Evolutionary conservation across 2,329 filamentous ascomycete genomes (phyloP), one percentile per base, ranked within the genome.

Genomic region (Hymenoscyphus repandus): DNA sequence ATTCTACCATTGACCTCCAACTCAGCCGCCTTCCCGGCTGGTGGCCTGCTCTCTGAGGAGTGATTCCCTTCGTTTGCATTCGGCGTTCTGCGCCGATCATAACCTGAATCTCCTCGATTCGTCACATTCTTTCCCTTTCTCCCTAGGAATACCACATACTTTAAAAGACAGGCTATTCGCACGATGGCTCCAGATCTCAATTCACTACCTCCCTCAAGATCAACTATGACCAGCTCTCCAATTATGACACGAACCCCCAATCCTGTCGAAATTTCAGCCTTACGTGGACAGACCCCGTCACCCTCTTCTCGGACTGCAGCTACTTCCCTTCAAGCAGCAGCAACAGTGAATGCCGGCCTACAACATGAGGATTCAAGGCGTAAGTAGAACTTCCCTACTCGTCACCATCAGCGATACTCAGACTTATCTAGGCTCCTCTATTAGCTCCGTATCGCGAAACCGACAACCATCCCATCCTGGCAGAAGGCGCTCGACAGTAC

Each of bases 261-360:
- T 53, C 64, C 66, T 6, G 48, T 47, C 12, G 63, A 62, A 11
- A 45, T 52, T 41, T 52, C 58, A 43, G 61, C 58, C 49, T 47
- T 65, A 31, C 66, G 66, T 36, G 66, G 70, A 58, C 73, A 78
- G 53, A 80, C 79, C 20, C 77, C 81, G 22, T 79, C 80, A 31
- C 75, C 79, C 43, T 82, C 83, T 40, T 79, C 82, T 34, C 76
- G 85, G 59, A 82, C 81, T 45, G 79, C 85, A 32, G 82, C 85
- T 37, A 77, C 80, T 55, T 90, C 86, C 12, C 76, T 93, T 9
- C 86, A 87, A 65, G 87, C 86, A 46, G 82, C 88, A 11, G 87
- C 86, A 6, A 83, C 86, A 39, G 79, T 91, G 68, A 92, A 92
- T 66, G 85, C 87, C 27, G 82, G 88, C 46, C 79, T 90, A 27